A percentile compares a stretch with the other conserved stretches of the same genome.
Evolutionary conservation across 2,329 filamentous ascomycete species (phyloP).

Genomic region (Rutstroemia sydowiana): DNA sequence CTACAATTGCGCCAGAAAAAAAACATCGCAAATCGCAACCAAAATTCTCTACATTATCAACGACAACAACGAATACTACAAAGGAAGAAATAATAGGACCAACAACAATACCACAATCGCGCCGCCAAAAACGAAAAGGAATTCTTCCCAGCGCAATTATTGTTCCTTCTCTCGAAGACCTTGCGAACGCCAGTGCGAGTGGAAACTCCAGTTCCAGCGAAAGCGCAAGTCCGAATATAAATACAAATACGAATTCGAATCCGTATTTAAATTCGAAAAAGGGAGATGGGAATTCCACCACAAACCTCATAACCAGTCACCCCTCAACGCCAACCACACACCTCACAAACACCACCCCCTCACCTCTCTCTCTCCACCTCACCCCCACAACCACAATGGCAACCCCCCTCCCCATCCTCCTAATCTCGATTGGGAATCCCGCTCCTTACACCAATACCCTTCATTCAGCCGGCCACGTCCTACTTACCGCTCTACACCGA

Average conservation of each 20-base stretch:
- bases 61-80: not conserved
- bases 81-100: not conserved
- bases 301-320: too few species aligned
- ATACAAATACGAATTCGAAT: too few species aligned
- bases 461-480: slow-evolving; percentile 80
- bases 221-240: slow-evolving; percentile 13
- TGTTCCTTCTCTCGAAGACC: not conserved
- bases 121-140: not conserved
- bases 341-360: slow-evolving; percentile 51
- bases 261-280: too few species aligned
- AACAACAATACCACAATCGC: not conserved
- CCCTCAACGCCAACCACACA: too few species aligned
- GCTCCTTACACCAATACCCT: slow-evolving; percentile 67
- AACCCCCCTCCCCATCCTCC: slow-evolving; percentile 39
- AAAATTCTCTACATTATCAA: too few species aligned
- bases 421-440: slow-evolving; percentile 86
- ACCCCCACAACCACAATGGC: too few species aligned
- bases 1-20: too few species aligned
- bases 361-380: slow-evolving; percentile 51
- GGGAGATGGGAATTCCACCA: too few species aligned
- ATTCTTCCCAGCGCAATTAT: not conserved
- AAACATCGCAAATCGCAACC: too few species aligned
- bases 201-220: not conserved
- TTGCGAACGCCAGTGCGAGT: not conserved
- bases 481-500: slow-evolving; percentile 51